Evolutionary conservation across 768 basidiomycete species (phyloP), one percentile per base, ranked within the genome.

Genomic region (Mycena capillaripes): DNA sequence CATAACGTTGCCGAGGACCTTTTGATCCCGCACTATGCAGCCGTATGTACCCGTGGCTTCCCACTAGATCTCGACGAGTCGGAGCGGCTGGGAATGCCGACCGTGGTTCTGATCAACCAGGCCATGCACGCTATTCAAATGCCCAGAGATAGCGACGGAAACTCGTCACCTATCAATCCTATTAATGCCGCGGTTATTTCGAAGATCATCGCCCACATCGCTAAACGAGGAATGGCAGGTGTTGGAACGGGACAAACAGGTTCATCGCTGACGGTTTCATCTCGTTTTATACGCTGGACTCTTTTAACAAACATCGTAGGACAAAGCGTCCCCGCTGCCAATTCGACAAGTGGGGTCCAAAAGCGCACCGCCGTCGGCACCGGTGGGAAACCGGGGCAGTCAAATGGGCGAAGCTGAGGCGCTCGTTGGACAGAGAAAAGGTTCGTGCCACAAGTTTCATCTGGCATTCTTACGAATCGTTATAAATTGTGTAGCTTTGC

Each of bases 1-100:
- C 82, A 84, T 72, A 69, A 80, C 0, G 80, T 90, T 44, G 77
- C 85, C 57, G 75, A 76, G 6, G 79, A 81, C 1, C 73, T 87
- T 2, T 79, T 90, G 2, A 73, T 86, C 4, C 85, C 86, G 0
- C 82, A 86, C 0, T 91, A 89, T 56, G 77, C 82, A 2, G 71
- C 78, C 0, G 76, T 91, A 0, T 85, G 86, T 44, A 76, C 75
- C 1, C 84, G 87, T 16, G 78, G 79, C 0, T 82, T 78, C 0
- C 82, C 87, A 0, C 82, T 89, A 3, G 80, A 82, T 1, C 76
- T 86, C 14, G 83, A 82, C 11, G 91, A 91, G 65, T 87, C 85
- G 12, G 76, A 79, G 0, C 69, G 75, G 36, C 79, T 92, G 14
- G 86, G 86, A 0, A 76, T 87, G 73, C 81, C 85, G 7, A 86